Percentiles rank a stretch among this genome's conserved stretches.
These are phyloP conservation scores for Paraleonurus japonicus DNA, from an alignment of 257 asterid genomes.

Conservation along the genomic window DNA sequence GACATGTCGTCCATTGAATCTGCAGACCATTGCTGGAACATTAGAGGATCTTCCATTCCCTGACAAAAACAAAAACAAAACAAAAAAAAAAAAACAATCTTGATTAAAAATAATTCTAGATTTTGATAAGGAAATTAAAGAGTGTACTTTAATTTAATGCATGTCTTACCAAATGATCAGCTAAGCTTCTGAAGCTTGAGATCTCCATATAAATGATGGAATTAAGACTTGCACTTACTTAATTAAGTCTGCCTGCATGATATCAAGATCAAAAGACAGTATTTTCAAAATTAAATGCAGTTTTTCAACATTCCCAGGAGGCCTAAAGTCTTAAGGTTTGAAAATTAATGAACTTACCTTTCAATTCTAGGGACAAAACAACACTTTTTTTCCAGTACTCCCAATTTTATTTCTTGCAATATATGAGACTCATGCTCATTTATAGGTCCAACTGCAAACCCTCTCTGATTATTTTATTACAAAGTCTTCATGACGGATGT, in stretches of 20 bases:
- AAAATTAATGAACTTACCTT: slow-evolving; percentile 24
- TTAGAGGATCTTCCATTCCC: slow-evolving; percentile 61
- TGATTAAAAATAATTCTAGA: background rate
- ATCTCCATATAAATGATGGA: slow-evolving; percentile 47
- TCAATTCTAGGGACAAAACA: slow-evolving; percentile 25
- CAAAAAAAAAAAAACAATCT: too few relatives aligned
- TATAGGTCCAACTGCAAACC: slow-evolving; percentile 28
- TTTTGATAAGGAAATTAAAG: background rate
- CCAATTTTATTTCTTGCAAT: slow-evolving; percentile 27
- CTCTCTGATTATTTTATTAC: slow-evolving; percentile 17
- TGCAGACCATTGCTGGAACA: slow-evolving; percentile 53
- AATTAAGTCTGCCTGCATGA: slow-evolving; percentile 34
- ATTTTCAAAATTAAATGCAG: background rate
- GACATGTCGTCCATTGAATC: slow-evolving; percentile 47
- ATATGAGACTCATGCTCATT: slow-evolving; percentile 23
- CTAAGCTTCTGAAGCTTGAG: slow-evolving; percentile 43
- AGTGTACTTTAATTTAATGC: background rate
- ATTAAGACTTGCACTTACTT: background rate
- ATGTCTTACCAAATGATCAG: slow-evolving; percentile 52
- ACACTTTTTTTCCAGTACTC: slow-evolving; percentile 24
- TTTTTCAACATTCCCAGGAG: slow-evolving; percentile 2
- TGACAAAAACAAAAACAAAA: slow-evolving; percentile 12
- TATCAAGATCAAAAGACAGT: background rate
- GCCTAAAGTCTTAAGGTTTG: slow-evolving; percentile 18
- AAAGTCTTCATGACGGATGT: slow-evolving; percentile 45